A percentile compares a stretch with the other conserved stretches of the same genome.
Conservation (phyloP, 2,329 filamentous ascomycete genomes). For the Zymoseptoria ardabiliae region DNA sequence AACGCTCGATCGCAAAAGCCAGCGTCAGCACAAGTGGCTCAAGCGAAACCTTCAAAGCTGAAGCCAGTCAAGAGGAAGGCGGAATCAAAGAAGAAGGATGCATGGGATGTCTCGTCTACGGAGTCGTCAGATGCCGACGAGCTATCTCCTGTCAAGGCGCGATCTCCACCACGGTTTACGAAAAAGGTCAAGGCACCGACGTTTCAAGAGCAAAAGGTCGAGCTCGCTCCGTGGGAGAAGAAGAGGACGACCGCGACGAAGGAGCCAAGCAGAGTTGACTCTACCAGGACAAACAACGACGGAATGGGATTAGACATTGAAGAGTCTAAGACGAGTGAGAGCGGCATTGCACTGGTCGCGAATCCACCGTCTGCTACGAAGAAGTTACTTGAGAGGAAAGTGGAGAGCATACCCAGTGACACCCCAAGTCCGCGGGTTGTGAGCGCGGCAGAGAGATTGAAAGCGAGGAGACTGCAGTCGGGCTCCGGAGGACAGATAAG, state of each 20-base stretch:
- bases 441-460: conserved; percentile 20
- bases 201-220: conserved; percentile 4
- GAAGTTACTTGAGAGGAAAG: background rate
- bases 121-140: conserved; percentile 26
- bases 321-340: background rate
- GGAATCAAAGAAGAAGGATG: conserved; percentile 14
- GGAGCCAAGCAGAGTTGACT: background rate
- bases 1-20: background rate
- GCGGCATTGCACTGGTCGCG: conserved; percentile 1
- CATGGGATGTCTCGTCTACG: conserved; percentile 38
- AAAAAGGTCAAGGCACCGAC: conserved; percentile 7
- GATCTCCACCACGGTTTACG: conserved; percentile 10
- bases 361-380: background rate
- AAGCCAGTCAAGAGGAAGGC: conserved; percentile 1
- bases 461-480: conserved; percentile 12
- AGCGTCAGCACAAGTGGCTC: conserved; percentile 11
- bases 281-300: background rate
- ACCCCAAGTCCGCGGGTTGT: conserved; percentile 2
- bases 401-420: background rate
- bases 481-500: background rate
- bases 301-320: background rate
- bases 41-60: conserved; percentile 3
- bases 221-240: conserved; percentile 25
- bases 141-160: conserved; percentile 10
- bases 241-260: conserved; percentile 1